Conservation (phyloP, 208 protist species). For the Crithidia acanthocephali region DNA sequence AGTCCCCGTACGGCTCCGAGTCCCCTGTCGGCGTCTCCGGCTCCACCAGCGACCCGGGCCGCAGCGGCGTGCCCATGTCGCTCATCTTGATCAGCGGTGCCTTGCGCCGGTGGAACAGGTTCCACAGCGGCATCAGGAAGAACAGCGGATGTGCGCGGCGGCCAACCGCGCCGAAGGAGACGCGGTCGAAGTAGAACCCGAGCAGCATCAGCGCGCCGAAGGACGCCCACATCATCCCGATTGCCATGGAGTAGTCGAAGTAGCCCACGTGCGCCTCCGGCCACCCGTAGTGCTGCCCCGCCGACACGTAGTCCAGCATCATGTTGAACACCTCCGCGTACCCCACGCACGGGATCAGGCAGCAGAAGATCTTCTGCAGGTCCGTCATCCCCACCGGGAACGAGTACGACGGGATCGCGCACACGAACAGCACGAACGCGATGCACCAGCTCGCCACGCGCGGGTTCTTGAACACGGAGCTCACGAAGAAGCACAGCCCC, state of each 20-base stretch:
- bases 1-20: constrained; percentile 6
- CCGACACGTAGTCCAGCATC: constrained; percentile 61
- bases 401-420: constrained; percentile 65
- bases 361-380: constrained; percentile 45
- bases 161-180: constrained; percentile 70
- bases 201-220: constrained; percentile 70
- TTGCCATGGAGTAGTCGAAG: constrained; percentile 53
- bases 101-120: constrained; percentile 42
- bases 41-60: constrained; percentile 29
- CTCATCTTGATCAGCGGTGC: constrained; percentile 35
- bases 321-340: constrained; percentile 54
- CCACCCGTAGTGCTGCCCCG: constrained; percentile 49
- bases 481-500: constrained; percentile 72
- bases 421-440: constrained; percentile 74
- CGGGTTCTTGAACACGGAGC: constrained; percentile 80
- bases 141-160: constrained; percentile 69
- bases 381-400: constrained; percentile 63
- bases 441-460: constrained; percentile 65
- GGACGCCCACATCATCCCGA: constrained; percentile 85
- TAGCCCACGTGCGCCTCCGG: constrained; percentile 35
- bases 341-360: constrained; percentile 67
- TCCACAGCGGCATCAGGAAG: constrained; percentile 58
- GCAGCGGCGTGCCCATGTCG: constrained; percentile 33
- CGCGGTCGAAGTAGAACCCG: constrained; percentile 85
- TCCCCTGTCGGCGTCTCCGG: constrained; percentile 1